phyloP scores from a whole-genome alignment of 75 land plant species.

The Ceratopteris richardii region DNA sequence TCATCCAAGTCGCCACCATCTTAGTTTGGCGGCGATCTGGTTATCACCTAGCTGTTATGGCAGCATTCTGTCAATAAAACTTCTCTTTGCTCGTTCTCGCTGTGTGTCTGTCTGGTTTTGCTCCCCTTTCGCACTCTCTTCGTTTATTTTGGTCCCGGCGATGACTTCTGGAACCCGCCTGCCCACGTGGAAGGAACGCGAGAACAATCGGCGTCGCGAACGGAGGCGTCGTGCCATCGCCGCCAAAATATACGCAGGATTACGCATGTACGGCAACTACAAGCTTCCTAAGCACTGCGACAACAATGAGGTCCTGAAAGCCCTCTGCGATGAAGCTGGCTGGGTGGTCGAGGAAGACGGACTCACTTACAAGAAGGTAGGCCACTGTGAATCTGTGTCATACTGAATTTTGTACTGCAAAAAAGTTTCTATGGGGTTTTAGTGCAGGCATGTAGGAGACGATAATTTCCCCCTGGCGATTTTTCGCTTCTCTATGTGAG shows the following conservation, averaged over 20 bases:
- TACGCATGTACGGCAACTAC: constrained; percentile 42
- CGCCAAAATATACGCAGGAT: constrained; percentile 40
- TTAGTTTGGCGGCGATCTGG: too few relatives aligned
- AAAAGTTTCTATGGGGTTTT: too few relatives aligned
- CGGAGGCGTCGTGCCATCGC: constrained; percentile 45
- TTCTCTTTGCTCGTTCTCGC: not conserved
- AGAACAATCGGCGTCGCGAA: constrained; percentile 50
- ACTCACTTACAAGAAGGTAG: constrained; percentile 40
- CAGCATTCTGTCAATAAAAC: too few relatives aligned
- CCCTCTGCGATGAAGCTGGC: constrained; percentile 42
- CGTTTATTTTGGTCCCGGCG: not conserved
- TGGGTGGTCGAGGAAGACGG: constrained; percentile 49
- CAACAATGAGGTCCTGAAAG: constrained; percentile 57
- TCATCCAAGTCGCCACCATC: too few relatives aligned
- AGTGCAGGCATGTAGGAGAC: too few relatives aligned
- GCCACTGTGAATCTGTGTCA: too few relatives aligned
- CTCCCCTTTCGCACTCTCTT: not conserved
- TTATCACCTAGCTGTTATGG: too few relatives aligned
- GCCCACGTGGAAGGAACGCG: constrained; percentile 52
- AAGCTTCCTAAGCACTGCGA: constrained; percentile 55
- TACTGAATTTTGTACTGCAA: too few relatives aligned
- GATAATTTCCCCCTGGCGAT: too few relatives aligned
- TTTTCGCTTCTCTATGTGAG: too few relatives aligned
- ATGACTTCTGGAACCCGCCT: constrained; percentile 37
- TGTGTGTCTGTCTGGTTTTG: not conserved